Conservation (phyloP, 306 rosid genomes). For the Vigna reflexopilosa region DNA sequence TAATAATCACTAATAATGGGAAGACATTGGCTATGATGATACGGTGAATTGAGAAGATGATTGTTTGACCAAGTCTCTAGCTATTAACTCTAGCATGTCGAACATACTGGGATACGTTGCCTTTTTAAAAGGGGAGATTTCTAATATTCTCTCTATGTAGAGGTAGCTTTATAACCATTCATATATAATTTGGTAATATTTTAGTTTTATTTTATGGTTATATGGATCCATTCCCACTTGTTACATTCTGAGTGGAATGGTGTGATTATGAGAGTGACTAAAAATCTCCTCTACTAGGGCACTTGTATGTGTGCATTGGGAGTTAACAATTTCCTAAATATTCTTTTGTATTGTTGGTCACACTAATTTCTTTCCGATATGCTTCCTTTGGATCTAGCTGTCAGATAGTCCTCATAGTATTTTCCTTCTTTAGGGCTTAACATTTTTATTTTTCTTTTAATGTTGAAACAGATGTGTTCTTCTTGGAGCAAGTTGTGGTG, state of each 20-base stretch:
- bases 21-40: neutral
- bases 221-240: neutral
- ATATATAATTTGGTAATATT: neutral
- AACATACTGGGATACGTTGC: constrained; percentile 9
- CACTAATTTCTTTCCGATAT: neutral
- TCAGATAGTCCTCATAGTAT: constrained; percentile 15
- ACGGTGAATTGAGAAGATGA: constrained; percentile 17
- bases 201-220: neutral
- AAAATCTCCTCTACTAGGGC: constrained; percentile 7
- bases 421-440: constrained; percentile 38
- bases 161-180: constrained; percentile 6
- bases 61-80: constrained; percentile 8
- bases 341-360: constrained; percentile 25
- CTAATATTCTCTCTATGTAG: neutral
- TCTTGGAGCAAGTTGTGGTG: constrained; percentile 94
- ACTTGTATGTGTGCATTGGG: constrained; percentile 21
- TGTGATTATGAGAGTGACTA: neutral
- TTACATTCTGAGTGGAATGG: constrained; percentile 12
- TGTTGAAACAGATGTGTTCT: constrained; percentile 85
- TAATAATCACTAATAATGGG: neutral
- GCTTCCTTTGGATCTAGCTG: constrained; percentile 34
- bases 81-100: neutral
- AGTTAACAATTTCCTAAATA: constrained; percentile 24
- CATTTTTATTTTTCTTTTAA: neutral
- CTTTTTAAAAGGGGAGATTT: neutral